Percentiles rank a stretch among this genome's conserved stretches.
phyloP scores from a whole-genome alignment of 2,329 filamentous ascomycete species.

The Fusarium sp. region DNA sequence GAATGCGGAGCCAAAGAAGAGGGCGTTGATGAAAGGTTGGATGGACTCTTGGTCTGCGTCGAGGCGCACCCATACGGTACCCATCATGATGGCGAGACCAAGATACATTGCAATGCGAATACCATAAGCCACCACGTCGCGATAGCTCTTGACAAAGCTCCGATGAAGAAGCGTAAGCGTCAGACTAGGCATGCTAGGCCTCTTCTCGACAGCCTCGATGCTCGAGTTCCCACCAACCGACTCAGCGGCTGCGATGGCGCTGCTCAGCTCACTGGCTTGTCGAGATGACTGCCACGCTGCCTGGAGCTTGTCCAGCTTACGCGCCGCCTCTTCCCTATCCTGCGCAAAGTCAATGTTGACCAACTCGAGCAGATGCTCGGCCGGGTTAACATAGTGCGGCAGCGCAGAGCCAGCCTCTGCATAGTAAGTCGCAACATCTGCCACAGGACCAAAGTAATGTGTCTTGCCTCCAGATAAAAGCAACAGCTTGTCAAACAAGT shows the following conservation, averaged over 20 bases:
- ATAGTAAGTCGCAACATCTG: slow-evolving; percentile 72
- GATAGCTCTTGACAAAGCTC: slow-evolving; percentile 84
- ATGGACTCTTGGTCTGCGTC: slow-evolving; percentile 77
- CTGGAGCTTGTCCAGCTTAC: slow-evolving; percentile 46
- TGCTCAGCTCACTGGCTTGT: slow-evolving; percentile 33
- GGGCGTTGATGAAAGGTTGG: slow-evolving; percentile 84
- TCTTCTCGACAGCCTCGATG: slow-evolving; percentile 39
- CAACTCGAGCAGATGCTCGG: slow-evolving; percentile 82
- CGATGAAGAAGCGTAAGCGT: slow-evolving; percentile 78
- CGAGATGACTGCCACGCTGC: slow-evolving; percentile 42
- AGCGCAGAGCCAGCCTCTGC: slow-evolving; percentile 69
- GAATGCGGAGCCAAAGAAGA: slow-evolving; percentile 81
- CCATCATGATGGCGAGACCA: slow-evolving; percentile 85
- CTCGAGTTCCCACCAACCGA: slow-evolving; percentile 43
- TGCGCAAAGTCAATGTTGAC: slow-evolving; percentile 81
- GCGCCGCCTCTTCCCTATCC: slow-evolving; percentile 58
- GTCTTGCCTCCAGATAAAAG: slow-evolving; percentile 78
- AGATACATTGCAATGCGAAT: slow-evolving; percentile 85
- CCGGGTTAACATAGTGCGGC: slow-evolving; percentile 80
- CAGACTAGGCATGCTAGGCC: slow-evolving; percentile 62
- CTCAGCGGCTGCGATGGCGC: slow-evolving; percentile 43
- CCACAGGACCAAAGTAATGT: slow-evolving; percentile 78
- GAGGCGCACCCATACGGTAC: slow-evolving; percentile 86
- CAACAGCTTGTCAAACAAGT: slow-evolving; percentile 83
- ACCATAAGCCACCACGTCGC: slow-evolving; percentile 86